Evolutionary conservation across 345 rosid species (phyloP).

Genomic region (Populus simonii): DNA sequence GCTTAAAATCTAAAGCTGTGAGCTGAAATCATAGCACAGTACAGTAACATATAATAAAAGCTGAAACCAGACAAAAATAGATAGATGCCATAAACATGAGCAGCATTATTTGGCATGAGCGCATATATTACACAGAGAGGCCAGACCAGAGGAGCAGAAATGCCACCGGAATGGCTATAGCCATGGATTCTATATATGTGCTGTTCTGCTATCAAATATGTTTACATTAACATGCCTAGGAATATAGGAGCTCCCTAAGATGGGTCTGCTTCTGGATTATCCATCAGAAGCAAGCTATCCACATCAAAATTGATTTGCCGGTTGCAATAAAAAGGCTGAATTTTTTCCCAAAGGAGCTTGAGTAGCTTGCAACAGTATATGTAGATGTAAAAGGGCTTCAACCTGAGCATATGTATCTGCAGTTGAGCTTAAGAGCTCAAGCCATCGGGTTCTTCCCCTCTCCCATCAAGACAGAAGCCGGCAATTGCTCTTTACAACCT

Average conservation of each 20-base stretch:
- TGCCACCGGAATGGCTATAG: neutral
- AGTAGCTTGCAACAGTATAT: neutral
- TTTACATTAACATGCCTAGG: conserved; percentile 5
- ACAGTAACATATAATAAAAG: too few species aligned
- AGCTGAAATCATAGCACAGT: too few species aligned
- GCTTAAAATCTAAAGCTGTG: too few species aligned
- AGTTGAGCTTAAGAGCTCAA: neutral
- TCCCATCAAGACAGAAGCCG: neutral
- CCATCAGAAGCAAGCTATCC: conserved; percentile 16
- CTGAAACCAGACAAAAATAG: too few species aligned
- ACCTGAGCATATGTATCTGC: conserved; percentile 7
- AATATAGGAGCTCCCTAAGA: neutral
- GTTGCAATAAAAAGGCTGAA: neutral
- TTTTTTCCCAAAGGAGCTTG: neutral
- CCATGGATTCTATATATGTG: neutral
- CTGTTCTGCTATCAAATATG: conserved; percentile 9
- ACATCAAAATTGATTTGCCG: conserved; percentile 26
- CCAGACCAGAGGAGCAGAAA: neutral
- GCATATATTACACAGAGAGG: too few species aligned
- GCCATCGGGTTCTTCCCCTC: neutral
- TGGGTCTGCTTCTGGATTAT: neutral
- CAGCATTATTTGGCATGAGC: too few species aligned
- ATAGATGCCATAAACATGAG: too few species aligned
- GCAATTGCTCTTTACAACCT: neutral
- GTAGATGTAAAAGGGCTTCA: neutral